Base-by-base conservation (phyloP, 805 yeast genomes). In the Lipomyces spencermartinsiae region DNA sequence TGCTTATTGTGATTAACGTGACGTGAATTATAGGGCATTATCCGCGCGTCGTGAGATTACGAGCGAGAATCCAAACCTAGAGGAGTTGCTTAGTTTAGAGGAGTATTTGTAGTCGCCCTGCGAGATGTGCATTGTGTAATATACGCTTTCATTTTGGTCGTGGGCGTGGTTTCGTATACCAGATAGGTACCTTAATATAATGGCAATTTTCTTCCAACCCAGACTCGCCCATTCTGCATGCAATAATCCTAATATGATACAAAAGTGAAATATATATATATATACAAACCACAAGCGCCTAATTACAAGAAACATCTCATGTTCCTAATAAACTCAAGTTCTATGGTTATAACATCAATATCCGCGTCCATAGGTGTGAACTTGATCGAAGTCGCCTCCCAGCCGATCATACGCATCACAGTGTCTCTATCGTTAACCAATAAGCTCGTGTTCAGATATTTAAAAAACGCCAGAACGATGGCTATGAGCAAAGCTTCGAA, bases 401-500 rank as follows among this genome's bases (percentile, higher is more conserved):
- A 74, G 10, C 83, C 85, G 51, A 86, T 75, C 4, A 79, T 66
- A 29, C 68, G 59, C 25, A 77, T 54, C 10, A 62, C 67, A 37
- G 72, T 72, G n/a, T 72, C 74, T 25, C 65, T 69, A 14, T 69
- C 58, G 1, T 53, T 12, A 5, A 19, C 72, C 71, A 66, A 83
- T 66, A n/a, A 86, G 78, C 73, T 87, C 91, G 29, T 78, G 73
- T 58, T 79, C 79, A 53, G 81, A 71, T 1, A 88, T 90, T 81
- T 80, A 56, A 89, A 74, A 14, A 87, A 75, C 0, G 86, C 90
- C n/a, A 89, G 75, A 1, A 84, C 79, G 10, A 83, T 81, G 25
- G 89, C 81, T 56, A 87, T 77, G 60, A 89, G 74, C 70, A 87
- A 81, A 1, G 83, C 77, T 71, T 86, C 90, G 7, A 89, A 53